Evolutionary conservation across 2,329 filamentous ascomycete genomes (phyloP).

Genomic region (Cladorrhinum sp.): DNA sequence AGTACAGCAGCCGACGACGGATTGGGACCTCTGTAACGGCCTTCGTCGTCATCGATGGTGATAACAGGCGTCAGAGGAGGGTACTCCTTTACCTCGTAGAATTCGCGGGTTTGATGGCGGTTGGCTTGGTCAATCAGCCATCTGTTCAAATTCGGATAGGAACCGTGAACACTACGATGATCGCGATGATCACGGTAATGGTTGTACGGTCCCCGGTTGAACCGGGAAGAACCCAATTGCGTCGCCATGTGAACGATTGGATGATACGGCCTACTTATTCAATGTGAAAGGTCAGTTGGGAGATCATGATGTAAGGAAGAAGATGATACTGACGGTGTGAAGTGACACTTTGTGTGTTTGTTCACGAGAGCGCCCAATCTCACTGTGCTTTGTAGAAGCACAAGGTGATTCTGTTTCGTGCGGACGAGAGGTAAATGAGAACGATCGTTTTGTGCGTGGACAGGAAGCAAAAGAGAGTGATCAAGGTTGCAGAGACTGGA

Average conservation of each 20-base stretch:
- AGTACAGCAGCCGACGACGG: background rate
- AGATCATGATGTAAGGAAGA: background rate
- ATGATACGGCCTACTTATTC: background rate
- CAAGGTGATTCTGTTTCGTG: background rate
- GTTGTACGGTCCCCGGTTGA: background rate
- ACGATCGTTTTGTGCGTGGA: background rate
- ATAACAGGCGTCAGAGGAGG: background rate
- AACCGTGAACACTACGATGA: background rate
- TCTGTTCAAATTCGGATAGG: background rate
- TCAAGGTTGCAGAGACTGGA: background rate
- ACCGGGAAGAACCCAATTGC: background rate
- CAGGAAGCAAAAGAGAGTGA: background rate
- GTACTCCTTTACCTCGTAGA: background rate
- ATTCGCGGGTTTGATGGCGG: background rate
- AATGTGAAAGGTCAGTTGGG: background rate
- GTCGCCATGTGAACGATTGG: background rate
- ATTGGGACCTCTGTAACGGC: background rate
- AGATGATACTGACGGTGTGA: background rate
- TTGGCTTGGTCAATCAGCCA: background rate
- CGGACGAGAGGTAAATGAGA: background rate
- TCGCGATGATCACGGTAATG: background rate
- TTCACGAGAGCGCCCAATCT: background rate
- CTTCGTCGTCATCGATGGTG: slow-evolving; percentile 1
- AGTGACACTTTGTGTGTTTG: background rate
- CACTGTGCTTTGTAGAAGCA: background rate